Evolutionary conservation across 2,329 filamentous ascomycete genomes (phyloP).

Genomic region (Cercospora sp.): DNA sequence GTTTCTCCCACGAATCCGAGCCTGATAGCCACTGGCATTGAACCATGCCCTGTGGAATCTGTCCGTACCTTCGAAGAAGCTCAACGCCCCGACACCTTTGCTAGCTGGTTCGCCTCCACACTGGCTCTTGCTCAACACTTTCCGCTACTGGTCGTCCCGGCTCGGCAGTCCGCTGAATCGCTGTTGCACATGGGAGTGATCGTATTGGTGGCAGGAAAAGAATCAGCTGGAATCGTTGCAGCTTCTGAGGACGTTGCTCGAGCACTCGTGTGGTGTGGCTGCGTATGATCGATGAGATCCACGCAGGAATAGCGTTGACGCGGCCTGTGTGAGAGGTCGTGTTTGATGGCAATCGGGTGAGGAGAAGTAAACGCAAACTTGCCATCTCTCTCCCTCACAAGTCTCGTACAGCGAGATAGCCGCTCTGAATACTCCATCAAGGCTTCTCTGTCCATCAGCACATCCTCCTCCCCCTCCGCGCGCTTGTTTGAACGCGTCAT

Average conservation of each 20-base stretch:
- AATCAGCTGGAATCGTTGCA: background rate
- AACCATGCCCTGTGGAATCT: background rate
- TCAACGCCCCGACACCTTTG: background rate
- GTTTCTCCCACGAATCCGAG: background rate
- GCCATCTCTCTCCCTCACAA: background rate
- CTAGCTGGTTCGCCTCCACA: background rate
- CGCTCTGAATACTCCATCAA: background rate
- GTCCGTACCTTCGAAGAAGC: background rate
- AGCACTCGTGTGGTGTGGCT: background rate
- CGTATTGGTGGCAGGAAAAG: background rate
- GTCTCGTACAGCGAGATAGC: background rate
- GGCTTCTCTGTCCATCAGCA: background rate
- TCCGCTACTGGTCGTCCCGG: background rate
- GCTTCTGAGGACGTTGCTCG: background rate
- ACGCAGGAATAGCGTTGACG: background rate
- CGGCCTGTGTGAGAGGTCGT: background rate
- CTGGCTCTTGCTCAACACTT: background rate
- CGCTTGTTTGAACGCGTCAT: background rate
- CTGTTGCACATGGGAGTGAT: background rate
- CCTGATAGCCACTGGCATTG: background rate
- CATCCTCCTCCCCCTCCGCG: background rate
- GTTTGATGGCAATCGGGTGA: background rate
- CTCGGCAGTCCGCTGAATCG: background rate
- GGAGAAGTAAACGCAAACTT: background rate
- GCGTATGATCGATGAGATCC: background rate